Base-by-base conservation (phyloP, 345 rosid genomes). In the Angophora floribunda region DNA sequence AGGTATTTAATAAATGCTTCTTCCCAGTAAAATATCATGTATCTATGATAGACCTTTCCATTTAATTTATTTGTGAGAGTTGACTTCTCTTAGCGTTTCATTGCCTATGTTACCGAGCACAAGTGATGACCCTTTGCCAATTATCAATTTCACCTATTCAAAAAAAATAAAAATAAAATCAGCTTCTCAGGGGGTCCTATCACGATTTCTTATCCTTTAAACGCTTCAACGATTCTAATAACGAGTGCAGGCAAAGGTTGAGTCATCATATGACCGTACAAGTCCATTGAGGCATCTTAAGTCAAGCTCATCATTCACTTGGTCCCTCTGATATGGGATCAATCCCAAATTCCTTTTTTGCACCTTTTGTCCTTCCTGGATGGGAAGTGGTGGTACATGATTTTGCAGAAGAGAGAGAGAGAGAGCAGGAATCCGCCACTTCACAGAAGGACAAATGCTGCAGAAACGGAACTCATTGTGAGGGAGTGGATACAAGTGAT, bases 21-120 rank as follows among this genome's bases (percentile, higher is more conserved):
- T 36, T 36, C 41, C 41, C 41, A 36, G 4, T 36, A 36, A 36
- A 36, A 36, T 36, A 36, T 2, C 61, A 0, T 28, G 0, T 28
- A 22, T 55, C 1, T 0, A 55, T 12, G 0, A 55, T 22, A 22
- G 61, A 55, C 61, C 0, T 21, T 9, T 55, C 41, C 41, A 36
- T 55, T 55, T 22, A 67, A 53, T 53, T 53, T 32, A 67, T 30
- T 30, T 15, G 36, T 7, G 7, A 61, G 4, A 61, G 15, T 61
- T 61, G 14, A 26, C 14, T 1, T 61, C 67, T 4, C 75, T 67
- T 67, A 16, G 9, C 2, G 26, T 17, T 36, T 70, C 47, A 0
- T 36, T 7, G 80, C 36, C 47, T 17, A 17, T 19, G 2, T 36
- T 75, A 75, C 36, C 19, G 22, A 75, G 49, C 49, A 36, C 13